phyloP scores from a whole-genome alignment of 352 stramenopile genomes.

The Phytophthora ohioensis region DNA sequence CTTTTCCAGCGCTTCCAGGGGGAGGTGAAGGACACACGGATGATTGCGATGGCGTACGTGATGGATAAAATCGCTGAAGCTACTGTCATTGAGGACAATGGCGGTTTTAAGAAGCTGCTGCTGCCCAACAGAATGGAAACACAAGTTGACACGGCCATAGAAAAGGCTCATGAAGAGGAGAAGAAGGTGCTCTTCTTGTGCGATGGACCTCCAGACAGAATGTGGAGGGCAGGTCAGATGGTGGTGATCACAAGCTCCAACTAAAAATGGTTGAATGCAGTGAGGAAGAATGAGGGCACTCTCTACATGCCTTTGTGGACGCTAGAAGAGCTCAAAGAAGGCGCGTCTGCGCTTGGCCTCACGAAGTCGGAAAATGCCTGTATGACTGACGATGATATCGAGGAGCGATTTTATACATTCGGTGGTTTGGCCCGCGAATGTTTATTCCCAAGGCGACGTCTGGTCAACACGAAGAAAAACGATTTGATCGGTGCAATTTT shows the following conservation, averaged over 20 bases:
- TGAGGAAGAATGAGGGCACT: background rate
- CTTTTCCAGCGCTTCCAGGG: background rate
- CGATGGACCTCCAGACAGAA: background rate
- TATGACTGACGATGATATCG: background rate
- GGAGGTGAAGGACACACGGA: background rate
- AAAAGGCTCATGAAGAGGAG: background rate
- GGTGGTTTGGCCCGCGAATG: slow-evolving; percentile 3
- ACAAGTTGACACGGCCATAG: no score
- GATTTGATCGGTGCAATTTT: background rate
- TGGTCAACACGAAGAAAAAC: background rate
- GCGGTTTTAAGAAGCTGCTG: background rate
- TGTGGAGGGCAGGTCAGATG: background rate
- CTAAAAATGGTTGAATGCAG: background rate
- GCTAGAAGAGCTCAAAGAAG: background rate
- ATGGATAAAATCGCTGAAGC: background rate
- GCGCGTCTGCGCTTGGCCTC: background rate
- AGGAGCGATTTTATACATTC: slow-evolving; percentile 3
- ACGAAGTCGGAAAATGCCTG: background rate
- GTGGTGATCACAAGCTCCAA: background rate
- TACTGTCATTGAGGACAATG: background rate
- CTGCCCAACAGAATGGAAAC: no score
- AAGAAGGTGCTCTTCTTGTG: background rate
- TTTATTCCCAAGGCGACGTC: background rate
- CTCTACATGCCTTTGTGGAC: background rate
- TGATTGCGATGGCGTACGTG: background rate